Base-by-base conservation (phyloP, 108 stramenopile species). In the Chaetoceros muelleri region DNA sequence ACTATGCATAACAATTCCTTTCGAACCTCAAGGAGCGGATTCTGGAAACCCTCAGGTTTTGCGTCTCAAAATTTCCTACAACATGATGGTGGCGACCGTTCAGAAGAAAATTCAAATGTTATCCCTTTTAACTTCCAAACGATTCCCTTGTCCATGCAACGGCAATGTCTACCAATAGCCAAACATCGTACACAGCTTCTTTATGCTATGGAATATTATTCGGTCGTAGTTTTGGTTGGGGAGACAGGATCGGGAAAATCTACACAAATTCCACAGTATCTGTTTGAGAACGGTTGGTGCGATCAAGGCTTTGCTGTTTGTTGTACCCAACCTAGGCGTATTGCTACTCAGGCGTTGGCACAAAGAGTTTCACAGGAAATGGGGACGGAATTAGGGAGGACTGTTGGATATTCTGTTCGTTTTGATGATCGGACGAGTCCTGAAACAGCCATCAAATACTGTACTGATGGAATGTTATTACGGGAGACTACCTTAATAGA, bases 191-290 rank as follows among this genome's bases (percentile, higher is more conserved):
- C 66, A 7, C 85, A 85, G 65, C 78, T 94, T 64, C 71, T 94
- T 8, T 81, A 83, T 59, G 60, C 79, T 0, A 58, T 94, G 54
- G 90, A 89, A 52, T 57, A 70, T 8, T 72, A 75, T 69, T 72
- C 73, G 1, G 89, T 95, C 1, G 57, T 96, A 0, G 79, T 96
- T 1, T 67, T 99, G 25, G 95, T 96, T 2, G 98, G 98, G 24
- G 98, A 95, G 67, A 97, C 98, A 1, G 93, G 93, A 48, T 77
- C 70, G 46, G 99, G 97, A 13, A 99, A 99, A 62, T 76, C 69
- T 22, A 99, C 99, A 0, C 95, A 96, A 63, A 60, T 98, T 26
- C 97, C 96, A 7, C 94, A 92, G 62, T 98, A 79, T 58, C 66
- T 98, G 29, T 72, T 62, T 26, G 93, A 95, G 59, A 81, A 84